A percentile compares a stretch with the other conserved stretches of the same genome.
Conservation (phyloP, 345 rosid genomes). For the Eucalyptus regnans region DNA sequence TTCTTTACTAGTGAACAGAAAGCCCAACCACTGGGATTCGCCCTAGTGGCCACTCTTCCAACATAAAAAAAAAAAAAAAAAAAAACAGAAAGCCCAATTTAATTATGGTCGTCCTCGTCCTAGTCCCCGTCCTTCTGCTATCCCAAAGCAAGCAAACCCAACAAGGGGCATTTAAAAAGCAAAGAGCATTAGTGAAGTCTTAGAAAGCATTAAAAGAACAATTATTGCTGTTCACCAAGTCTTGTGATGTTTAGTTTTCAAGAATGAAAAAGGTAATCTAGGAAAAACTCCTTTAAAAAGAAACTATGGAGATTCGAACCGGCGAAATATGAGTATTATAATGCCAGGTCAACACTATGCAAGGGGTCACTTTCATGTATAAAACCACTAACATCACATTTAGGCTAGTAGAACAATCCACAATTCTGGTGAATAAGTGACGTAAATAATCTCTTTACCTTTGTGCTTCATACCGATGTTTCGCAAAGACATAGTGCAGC, state of each 20-base stretch:
- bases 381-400: neutral
- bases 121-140: too few relatives aligned
- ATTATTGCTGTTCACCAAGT: neutral
- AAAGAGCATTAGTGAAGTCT: neutral
- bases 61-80: too few relatives aligned
- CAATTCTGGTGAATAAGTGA: neutral
- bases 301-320: neutral
- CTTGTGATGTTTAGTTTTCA: neutral
- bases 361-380: neutral
- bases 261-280: neutral
- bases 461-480: constrained; percentile 54
- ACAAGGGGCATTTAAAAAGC: neutral
- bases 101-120: too few relatives aligned
- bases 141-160: too few relatives aligned
- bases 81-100: too few relatives aligned
- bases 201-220: neutral
- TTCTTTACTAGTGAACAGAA: too few relatives aligned
- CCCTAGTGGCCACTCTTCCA: too few relatives aligned
- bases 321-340: neutral
- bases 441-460: constrained; percentile 16
- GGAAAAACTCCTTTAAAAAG: neutral
- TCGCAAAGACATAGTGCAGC: constrained; percentile 54
- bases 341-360: neutral
- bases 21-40: too few relatives aligned
- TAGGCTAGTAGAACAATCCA: neutral